Conservation (phyloP, 2,329 filamentous ascomycete genomes). For the Fusarium chlamydosporum region DNA sequence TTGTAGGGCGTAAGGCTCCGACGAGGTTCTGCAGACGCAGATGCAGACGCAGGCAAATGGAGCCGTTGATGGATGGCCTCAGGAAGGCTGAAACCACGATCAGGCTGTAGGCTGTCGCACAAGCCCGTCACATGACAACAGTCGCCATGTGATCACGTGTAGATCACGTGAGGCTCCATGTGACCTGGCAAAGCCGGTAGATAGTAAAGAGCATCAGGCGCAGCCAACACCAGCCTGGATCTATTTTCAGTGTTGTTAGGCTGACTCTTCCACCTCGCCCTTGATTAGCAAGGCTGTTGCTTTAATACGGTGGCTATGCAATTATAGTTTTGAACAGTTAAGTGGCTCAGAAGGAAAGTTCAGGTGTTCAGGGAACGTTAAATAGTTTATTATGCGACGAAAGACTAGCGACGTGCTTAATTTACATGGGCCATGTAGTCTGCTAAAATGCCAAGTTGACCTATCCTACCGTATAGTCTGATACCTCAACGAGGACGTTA, state of each 20-base stretch:
- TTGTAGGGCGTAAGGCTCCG: conserved; percentile 47
- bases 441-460: conserved; percentile 6
- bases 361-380: conserved; percentile 19
- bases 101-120: conserved; percentile 40
- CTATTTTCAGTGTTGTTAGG: conserved; percentile 26
- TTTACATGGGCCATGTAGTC: conserved; percentile 15
- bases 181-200: fast-evolving
- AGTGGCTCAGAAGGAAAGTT: conserved; percentile 25
- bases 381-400: conserved; percentile 6
- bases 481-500: neutral
- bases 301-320: conserved; percentile 17
- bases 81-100: conserved; percentile 45
- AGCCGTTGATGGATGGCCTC: conserved; percentile 41
- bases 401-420: conserved; percentile 11
- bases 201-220: neutral
- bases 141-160: neutral
- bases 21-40: conserved; percentile 41
- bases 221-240: neutral
- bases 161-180: neutral
- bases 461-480: conserved; percentile 3
- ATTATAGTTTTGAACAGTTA: conserved; percentile 16
- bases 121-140: conserved; percentile 37
- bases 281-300: conserved; percentile 3
- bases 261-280: conserved; percentile 10
- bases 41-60: conserved; percentile 44